Percentiles rank a stretch among this genome's conserved stretches.
phyloP scores from a whole-genome alignment of 108 stramenopile genomes.

The Nitzschia sp. region DNA sequence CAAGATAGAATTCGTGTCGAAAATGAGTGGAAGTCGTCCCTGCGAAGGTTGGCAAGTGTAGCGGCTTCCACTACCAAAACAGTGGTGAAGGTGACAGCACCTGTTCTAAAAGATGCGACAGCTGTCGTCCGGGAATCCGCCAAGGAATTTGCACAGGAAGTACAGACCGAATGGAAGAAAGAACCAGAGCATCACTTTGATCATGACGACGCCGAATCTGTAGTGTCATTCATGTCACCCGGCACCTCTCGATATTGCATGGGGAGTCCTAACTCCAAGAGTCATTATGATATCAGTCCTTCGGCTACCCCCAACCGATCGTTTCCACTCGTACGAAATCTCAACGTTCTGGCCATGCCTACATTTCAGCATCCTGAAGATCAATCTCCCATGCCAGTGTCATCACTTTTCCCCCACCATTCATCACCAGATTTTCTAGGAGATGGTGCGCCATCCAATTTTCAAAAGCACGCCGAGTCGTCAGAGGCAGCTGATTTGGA shows the following conservation, averaged over 20 bases:
- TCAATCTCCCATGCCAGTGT: not conserved
- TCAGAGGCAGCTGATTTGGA: too few species aligned
- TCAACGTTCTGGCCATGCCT: slow-evolving; percentile 2
- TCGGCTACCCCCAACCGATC: not conserved
- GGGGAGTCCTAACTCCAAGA: too few species aligned
- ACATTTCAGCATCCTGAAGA: not conserved
- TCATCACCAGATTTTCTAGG: not conserved
- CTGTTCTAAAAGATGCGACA: slow-evolving; percentile 31
- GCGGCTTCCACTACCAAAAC: slow-evolving; percentile 37
- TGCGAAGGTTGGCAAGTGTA: slow-evolving; percentile 30
- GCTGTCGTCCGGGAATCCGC: slow-evolving; percentile 20
- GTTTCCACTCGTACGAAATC: not conserved
- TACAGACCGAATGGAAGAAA: slow-evolving; percentile 27
- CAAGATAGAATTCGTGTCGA: slow-evolving; percentile 8
- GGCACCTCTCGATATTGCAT: too few species aligned
- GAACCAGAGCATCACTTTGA: not conserved
- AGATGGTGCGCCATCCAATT: too few species aligned
- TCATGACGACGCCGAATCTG: slow-evolving; percentile 15
- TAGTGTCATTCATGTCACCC: slow-evolving; percentile 2
- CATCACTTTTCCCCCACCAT: slow-evolving; percentile 11
- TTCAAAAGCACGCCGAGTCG: too few species aligned
- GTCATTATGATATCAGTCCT: not conserved
- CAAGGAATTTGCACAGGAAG: slow-evolving; percentile 36
- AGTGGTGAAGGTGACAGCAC: slow-evolving; percentile 34
- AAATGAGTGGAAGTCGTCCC: slow-evolving; percentile 41